phyloP scores from a whole-genome alignment of 148 eudicot genomes.

The Polygonum aviculare region DNA sequence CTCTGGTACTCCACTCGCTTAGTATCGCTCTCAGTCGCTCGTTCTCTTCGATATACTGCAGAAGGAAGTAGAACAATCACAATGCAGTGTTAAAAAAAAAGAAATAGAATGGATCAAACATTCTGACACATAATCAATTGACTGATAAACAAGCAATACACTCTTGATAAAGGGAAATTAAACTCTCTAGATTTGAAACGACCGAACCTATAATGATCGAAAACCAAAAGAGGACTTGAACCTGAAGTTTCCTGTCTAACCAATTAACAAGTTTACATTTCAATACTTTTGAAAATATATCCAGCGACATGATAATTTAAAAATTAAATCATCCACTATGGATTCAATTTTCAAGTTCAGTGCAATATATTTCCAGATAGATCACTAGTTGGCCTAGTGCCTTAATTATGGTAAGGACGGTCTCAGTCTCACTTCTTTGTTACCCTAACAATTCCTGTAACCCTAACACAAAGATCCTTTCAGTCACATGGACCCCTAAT shows the following conservation, averaged over 20 bases:
- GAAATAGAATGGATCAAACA: not conserved
- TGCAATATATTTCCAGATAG: too few species aligned
- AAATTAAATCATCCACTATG: not conserved
- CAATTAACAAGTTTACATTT: not conserved
- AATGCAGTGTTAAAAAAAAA: not conserved
- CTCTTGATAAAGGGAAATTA: not conserved
- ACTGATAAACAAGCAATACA: not conserved
- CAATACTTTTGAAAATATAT: not conserved
- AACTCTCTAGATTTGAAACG: not conserved
- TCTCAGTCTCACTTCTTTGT: too few species aligned
- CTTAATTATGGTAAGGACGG: too few species aligned
- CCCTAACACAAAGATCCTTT: too few species aligned
- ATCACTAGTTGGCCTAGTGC: too few species aligned
- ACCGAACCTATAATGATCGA: not conserved
- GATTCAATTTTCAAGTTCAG: not conserved
- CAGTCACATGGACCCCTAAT: too few species aligned
- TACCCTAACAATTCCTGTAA: too few species aligned
- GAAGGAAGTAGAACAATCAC: not conserved
- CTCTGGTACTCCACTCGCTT: conserved; percentile 92
- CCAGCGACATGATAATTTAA: not conserved
- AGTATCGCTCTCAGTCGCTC: conserved; percentile 91
- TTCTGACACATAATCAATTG: not conserved
- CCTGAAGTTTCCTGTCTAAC: not conserved
- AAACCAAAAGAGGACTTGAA: not conserved
- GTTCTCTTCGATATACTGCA: conserved; percentile 90